These are phyloP conservation scores for Diaporthe caulivora DNA, from an alignment of 2,329 filamentous ascomycete species.

Conservation along the genomic window DNA sequence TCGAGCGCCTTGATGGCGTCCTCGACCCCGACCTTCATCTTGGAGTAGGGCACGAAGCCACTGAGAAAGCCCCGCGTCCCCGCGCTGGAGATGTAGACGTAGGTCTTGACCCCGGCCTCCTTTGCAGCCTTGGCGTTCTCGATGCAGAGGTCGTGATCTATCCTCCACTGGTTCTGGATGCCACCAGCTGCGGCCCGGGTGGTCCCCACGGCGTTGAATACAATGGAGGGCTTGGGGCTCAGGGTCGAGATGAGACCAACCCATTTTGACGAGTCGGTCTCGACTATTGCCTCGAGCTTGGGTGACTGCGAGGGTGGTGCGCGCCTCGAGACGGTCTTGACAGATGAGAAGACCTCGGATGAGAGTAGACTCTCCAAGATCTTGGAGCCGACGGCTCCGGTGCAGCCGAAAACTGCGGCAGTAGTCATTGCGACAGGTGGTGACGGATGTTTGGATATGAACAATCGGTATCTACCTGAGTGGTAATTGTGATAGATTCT, in stretches of 20 bases:
- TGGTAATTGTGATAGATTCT: not conserved
- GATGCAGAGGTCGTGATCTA: conserved; percentile 89
- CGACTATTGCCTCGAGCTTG: conserved; percentile 77
- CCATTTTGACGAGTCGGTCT: conserved; percentile 79
- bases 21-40: conserved; percentile 92
- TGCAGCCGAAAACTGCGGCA: conserved; percentile 72
- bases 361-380: conserved; percentile 78
- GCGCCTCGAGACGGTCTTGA: conserved; percentile 76
- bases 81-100: conserved; percentile 78
- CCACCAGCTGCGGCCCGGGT: conserved; percentile 81
- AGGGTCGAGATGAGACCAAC: conserved; percentile 67
- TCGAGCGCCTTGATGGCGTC: conserved; percentile 77
- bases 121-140: conserved; percentile 82
- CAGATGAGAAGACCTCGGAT: conserved; percentile 61
- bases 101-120: conserved; percentile 77
- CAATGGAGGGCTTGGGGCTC: conserved; percentile 68
- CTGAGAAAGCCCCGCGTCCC: conserved; percentile 58
- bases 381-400: conserved; percentile 77
- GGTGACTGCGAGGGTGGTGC: conserved; percentile 65
- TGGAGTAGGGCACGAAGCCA: conserved; percentile 62
- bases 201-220: conserved; percentile 85
- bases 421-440: conserved; percentile 54
- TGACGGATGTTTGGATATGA: not conserved
- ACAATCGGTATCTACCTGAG: not conserved
- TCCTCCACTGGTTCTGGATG: conserved; percentile 84